Base-by-base conservation (phyloP, 2,329 filamentous ascomycete species). In the Clarireedia hainanense region DNA sequence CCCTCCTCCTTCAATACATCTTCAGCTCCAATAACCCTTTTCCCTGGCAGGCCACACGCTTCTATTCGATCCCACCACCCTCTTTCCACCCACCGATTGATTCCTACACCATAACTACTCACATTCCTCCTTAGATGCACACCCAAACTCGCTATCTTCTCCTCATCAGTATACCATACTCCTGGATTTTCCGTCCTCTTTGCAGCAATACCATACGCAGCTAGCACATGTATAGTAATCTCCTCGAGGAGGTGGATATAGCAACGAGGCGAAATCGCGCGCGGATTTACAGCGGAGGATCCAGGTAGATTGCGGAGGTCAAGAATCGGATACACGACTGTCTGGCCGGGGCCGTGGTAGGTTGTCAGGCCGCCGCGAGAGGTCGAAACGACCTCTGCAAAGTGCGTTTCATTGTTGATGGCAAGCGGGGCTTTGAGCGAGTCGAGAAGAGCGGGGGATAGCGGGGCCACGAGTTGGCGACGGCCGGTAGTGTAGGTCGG, bases 301-400 rank as follows among this genome's bases (percentile, higher is more conserved):
- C 30, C 30, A 34, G 30, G 30, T 12, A 34, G 46, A 34, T 51
- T 46, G 10, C 81, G 82, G 56, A 97, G 78, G 70, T 96, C 90
- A n/a, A 95, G 70, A 50, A 96, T 82, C 3, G 92, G 90, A 76
- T 95, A 99, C n/a, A 91, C 83, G 37, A 96, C 88, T 49, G 95
- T 74, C 70, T 99, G 94, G 0, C 92, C 92, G 0, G 92, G 94
- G 0, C 92, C 94, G 69, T 99, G 94, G 74, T 96, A 97, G 2
- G 94, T 97, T 0, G 89, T 91, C 62, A 95, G 84, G 0, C 94
- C 94, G 59, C 94, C 94, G 54, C 94, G 84, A n/a, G 72, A 70
- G 12, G 74, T 68, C 7, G 71, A 69, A 3, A 75, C 69, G 55
- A 69, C 50, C 2, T 64, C 57, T 3, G 67, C 63, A 23, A 37